Evolutionary conservation across 176 grass and related monocot genomes (phyloP).

Genomic region (Alopecurus myosuroides): DNA sequence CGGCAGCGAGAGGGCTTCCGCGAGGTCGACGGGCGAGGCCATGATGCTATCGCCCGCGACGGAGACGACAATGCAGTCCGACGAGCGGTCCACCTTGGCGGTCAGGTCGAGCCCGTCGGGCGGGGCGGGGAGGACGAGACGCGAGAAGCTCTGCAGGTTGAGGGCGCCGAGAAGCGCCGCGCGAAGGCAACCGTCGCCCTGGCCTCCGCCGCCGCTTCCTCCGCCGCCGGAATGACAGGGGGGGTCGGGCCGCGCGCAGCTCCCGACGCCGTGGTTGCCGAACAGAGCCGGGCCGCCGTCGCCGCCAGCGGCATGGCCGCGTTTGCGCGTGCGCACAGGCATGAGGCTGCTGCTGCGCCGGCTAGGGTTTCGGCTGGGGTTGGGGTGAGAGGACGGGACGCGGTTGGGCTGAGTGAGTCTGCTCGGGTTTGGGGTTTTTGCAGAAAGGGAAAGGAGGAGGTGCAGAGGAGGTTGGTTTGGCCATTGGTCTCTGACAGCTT

Average conservation of each 20-base stretch:
- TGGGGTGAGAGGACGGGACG: background rate
- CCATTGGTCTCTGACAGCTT: conserved; percentile 30
- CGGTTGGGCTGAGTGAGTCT: background rate
- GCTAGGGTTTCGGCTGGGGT: conserved; percentile 23
- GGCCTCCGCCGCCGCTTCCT: background rate
- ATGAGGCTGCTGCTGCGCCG: background rate
- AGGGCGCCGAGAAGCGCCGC: background rate
- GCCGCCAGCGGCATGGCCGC: background rate
- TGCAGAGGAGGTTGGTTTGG: background rate
- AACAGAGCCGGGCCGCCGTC: background rate
- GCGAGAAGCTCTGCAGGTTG: conserved; percentile 14
- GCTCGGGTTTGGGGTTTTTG: conserved; percentile 28
- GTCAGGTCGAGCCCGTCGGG: conserved; percentile 1
- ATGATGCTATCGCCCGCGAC: background rate
- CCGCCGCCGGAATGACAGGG: background rate
- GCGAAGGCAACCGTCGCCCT: background rate
- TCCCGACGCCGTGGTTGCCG: background rate
- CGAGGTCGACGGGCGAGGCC: conserved; percentile 5
- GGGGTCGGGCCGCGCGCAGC: background rate
- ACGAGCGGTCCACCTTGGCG: background rate
- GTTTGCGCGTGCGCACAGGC: background rate
- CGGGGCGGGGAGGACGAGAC: background rate
- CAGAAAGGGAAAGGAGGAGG: background rate
- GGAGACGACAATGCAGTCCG: conserved; percentile 2
- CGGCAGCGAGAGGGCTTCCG: conserved; percentile 12